Percentiles rank a stretch among this genome's conserved stretches.
These are phyloP conservation scores for Fomitopsis palustris DNA, from an alignment of 1,284 basidiomycete species.

Conservation along the genomic window DNA sequence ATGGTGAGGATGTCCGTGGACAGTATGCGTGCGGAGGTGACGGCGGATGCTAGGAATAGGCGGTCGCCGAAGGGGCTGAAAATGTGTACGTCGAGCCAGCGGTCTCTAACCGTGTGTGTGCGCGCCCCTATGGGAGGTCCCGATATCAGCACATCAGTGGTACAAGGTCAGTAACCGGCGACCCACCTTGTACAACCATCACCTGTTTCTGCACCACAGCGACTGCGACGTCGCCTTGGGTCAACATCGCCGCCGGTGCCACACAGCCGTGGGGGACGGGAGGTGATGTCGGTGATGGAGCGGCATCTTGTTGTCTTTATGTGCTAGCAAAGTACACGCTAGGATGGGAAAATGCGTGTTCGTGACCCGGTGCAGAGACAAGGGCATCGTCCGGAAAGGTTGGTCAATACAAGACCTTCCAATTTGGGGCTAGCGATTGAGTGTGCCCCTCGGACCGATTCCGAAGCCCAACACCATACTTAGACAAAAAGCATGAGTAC, in stretches of 20 bases:
- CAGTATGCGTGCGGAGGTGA: slow-evolving; percentile 57
- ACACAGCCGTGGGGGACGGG: neutral
- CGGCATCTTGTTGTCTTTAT: neutral
- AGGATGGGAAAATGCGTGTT: neutral
- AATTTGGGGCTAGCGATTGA: neutral
- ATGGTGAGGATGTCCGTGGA: slow-evolving; percentile 52
- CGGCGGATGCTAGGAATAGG: slow-evolving; percentile 53
- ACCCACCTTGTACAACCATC: slow-evolving; percentile 58
- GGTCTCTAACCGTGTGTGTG: slow-evolving; percentile 47
- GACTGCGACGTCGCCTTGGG: neutral
- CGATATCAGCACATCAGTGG: neutral
- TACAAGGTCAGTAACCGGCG: neutral
- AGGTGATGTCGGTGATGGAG: neutral
- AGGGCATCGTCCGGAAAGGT: neutral
- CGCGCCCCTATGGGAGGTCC: slow-evolving; percentile 31
- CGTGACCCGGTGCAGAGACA: neutral
- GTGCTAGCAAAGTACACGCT: neutral
- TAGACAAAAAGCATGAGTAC: neutral
- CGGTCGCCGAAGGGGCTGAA: slow-evolving; percentile 59
- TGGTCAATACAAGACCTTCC: neutral
- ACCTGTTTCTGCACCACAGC: slow-evolving; percentile 40
- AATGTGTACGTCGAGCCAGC: slow-evolving; percentile 59
- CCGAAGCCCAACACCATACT: neutral
- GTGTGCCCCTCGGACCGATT: neutral
- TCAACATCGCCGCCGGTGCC: neutral